Percentiles rank a stretch among this genome's conserved stretches.
phyloP scores from a whole-genome alignment of 2,329 filamentous ascomycete genomes.

The Hymenoscyphus fraxineus region DNA sequence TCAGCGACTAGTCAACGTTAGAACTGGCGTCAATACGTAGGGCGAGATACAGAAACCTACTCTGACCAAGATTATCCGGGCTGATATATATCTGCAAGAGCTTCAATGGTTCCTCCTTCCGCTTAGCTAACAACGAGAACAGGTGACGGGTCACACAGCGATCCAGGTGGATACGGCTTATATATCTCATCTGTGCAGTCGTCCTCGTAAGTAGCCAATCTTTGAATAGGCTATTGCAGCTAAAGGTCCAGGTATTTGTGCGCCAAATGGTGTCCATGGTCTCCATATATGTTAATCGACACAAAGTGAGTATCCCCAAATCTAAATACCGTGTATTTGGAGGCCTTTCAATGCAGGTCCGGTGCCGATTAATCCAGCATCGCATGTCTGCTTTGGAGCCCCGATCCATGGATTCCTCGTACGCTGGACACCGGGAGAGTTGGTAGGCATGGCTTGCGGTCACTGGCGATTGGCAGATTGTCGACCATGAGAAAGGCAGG shows the following conservation, averaged over 20 bases:
- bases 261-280: neutral
- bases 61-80: too few species aligned
- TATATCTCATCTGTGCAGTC: neutral
- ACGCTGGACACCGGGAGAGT: neutral
- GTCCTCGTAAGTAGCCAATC: neutral
- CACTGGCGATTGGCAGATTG: neutral
- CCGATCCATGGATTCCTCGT: neutral
- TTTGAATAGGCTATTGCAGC: rapidly evolving
- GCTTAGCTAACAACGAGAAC: neutral
- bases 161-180: neutral
- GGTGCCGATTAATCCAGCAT: neutral
- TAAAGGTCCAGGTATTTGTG: neutral
- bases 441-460: neutral
- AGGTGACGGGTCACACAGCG: too few species aligned
- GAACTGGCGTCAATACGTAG: neutral
- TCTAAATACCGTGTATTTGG: neutral
- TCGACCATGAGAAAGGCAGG: neutral
- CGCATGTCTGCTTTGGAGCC: neutral
- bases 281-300: neutral
- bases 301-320: neutral
- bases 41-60: neutral
- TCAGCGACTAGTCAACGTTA: neutral
- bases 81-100: too few species aligned
- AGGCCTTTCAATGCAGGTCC: neutral
- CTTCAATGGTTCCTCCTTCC: neutral